phyloP scores from a whole-genome alignment of 1,284 basidiomycete species.

The Meira miltonrushii region DNA sequence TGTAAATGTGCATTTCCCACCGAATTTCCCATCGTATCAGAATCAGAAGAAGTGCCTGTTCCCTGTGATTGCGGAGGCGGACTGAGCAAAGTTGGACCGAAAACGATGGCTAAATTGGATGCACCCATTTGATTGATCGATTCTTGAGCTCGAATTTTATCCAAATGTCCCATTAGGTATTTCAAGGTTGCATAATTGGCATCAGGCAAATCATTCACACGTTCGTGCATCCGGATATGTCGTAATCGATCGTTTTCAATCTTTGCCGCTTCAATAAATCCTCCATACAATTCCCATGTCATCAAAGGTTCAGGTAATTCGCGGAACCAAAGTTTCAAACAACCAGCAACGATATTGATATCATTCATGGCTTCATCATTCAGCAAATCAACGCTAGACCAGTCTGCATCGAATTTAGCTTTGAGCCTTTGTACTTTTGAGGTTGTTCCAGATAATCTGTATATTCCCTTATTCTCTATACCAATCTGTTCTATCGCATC shows the following conservation, averaged over 20 bases:
- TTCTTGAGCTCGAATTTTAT: slow-evolving; percentile 57
- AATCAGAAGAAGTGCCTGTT: slow-evolving; percentile 12
- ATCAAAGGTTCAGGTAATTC: slow-evolving; percentile 92
- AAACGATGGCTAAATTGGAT: slow-evolving; percentile 91
- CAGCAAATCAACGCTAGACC: slow-evolving; percentile 41
- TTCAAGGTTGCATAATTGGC: slow-evolving; percentile 96
- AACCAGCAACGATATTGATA: slow-evolving; percentile 91
- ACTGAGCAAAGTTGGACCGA: slow-evolving; percentile 76
- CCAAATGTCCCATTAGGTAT: slow-evolving; percentile 87
- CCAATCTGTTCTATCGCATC: slow-evolving; percentile 74
- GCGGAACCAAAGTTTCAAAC: slow-evolving; percentile 90
- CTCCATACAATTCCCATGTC: slow-evolving; percentile 75
- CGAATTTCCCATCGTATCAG: not conserved
- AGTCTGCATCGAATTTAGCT: slow-evolving; percentile 66
- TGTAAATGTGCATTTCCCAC: slow-evolving; percentile 31
- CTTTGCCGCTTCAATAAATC: slow-evolving; percentile 86
- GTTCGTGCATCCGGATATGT: slow-evolving; percentile 90
- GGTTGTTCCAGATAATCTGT: slow-evolving; percentile 84
- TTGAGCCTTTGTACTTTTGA: slow-evolving; percentile 81
- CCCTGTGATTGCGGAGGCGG: slow-evolving; percentile 22
- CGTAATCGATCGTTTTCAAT: slow-evolving; percentile 87
- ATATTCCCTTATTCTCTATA: slow-evolving; percentile 79
- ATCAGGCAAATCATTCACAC: slow-evolving; percentile 95
- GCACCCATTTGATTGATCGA: slow-evolving; percentile 82
- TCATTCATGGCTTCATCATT: slow-evolving; percentile 61